Percentiles rank a stretch among this genome's conserved stretches.
phyloP scores from a whole-genome alignment of 352 stramenopile genomes.

The Pythium phragmitis region DNA sequence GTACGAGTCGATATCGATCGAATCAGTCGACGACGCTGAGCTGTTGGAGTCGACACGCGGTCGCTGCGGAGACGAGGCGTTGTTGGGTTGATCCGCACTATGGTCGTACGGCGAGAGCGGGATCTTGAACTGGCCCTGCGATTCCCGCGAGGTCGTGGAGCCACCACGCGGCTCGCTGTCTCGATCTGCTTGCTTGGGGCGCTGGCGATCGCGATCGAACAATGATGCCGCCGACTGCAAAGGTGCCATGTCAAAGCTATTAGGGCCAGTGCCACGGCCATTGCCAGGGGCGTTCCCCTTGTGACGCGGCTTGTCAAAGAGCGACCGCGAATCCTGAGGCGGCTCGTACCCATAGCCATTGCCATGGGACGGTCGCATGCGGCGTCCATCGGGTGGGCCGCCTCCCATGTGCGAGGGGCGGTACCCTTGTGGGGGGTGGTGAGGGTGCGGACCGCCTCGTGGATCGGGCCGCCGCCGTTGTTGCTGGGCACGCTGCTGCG shows the following conservation, averaged over 20 bases:
- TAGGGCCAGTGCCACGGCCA: not conserved
- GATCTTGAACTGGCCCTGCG: slow-evolving; percentile 30
- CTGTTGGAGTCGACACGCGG: slow-evolving; percentile 41
- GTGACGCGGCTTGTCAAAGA: slow-evolving; percentile 17
- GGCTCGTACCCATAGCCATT: slow-evolving; percentile 11
- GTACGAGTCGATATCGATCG: slow-evolving; percentile 73
- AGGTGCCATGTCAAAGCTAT: not conserved
- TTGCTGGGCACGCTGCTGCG: slow-evolving; percentile 14
- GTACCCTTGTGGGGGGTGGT: too few relatives aligned
- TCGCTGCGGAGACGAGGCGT: slow-evolving; percentile 11
- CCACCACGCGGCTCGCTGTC: not conserved
- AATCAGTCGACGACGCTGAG: slow-evolving; percentile 62
- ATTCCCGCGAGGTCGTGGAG: slow-evolving; percentile 5
- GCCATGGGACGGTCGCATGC: too few relatives aligned
- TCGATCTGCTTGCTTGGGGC: slow-evolving; percentile 14
- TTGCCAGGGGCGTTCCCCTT: not conserved
- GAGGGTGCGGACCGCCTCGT: not conserved
- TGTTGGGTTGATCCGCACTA: slow-evolving; percentile 10
- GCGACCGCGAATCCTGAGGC: slow-evolving; percentile 8
- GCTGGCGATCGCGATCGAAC: slow-evolving; percentile 51
- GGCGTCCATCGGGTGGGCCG: too few relatives aligned
- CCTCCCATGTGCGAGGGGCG: too few relatives aligned
- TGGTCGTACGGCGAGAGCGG: slow-evolving; percentile 33
- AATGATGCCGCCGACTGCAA: slow-evolving; percentile 43
- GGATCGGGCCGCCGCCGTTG: not conserved